phyloP scores from a whole-genome alignment of 345 rosid genomes.

The Eucalyptus coolabah region DNA sequence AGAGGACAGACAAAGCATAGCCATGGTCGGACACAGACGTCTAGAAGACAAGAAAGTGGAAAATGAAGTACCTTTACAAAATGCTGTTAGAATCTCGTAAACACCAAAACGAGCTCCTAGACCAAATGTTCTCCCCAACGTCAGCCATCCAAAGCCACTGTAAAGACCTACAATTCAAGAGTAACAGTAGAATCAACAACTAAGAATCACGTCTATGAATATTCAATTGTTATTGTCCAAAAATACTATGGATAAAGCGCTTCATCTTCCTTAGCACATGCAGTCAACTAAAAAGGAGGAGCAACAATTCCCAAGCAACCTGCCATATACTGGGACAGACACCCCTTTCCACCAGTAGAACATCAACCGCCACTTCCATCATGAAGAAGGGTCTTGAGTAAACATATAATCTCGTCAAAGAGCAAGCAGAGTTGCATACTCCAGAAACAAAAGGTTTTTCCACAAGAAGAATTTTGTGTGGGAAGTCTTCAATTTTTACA shows the following conservation, averaged over 20 bases:
- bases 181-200: neutral
- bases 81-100: conserved; percentile 77
- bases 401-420: neutral
- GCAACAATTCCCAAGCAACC: neutral
- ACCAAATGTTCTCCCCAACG: conserved; percentile 52
- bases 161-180: conserved; percentile 44
- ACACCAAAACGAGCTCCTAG: conserved; percentile 74
- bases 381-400: neutral
- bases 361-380: neutral
- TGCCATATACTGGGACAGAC: neutral
- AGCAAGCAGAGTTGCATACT: neutral
- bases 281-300: neutral
- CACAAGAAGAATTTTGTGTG: neutral
- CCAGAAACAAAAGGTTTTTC: neutral
- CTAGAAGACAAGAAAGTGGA: neutral
- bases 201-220: neutral
- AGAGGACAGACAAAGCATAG: neutral
- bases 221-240: neutral
- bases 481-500: neutral
- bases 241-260: neutral
- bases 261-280: neutral
- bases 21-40: neutral
- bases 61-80: conserved; percentile 46
- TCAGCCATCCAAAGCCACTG: conserved; percentile 63
- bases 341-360: neutral